Percentiles rank a stretch among this genome's conserved stretches.
phyloP scores from a whole-genome alignment of 2,329 filamentous ascomycete genomes.

The Aspergillus candidus region DNA sequence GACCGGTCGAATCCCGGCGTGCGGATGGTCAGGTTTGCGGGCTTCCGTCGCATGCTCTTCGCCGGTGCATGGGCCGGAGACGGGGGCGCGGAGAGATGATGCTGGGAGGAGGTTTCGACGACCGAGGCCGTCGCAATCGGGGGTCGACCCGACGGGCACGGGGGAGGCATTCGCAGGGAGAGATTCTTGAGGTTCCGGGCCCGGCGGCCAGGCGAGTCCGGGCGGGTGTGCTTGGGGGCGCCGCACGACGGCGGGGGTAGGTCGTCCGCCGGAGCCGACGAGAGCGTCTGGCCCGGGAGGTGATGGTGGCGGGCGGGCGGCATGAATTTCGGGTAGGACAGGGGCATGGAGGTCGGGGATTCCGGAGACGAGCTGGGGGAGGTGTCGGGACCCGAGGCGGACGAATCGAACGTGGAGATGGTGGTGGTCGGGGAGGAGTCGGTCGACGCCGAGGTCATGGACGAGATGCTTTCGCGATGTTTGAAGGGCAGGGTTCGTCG shows the following conservation, averaged over 20 bases:
- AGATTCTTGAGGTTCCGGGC: constrained; percentile 59
- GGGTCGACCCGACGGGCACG: constrained; percentile 38
- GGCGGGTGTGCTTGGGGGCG: constrained; percentile 33
- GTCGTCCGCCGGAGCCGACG: constrained; percentile 14
- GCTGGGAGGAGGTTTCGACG: constrained; percentile 33
- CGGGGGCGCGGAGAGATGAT: constrained; percentile 46
- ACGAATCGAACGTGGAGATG: constrained; percentile 85
- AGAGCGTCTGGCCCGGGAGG: constrained; percentile 21
- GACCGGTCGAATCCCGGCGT: constrained; percentile 48
- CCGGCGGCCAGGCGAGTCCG: constrained; percentile 32
- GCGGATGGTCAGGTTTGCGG: constrained; percentile 55
- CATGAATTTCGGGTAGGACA: constrained; percentile 39
- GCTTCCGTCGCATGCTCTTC: constrained; percentile 50
- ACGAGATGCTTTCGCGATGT: constrained; percentile 41
- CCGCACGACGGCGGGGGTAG: constrained; percentile 24
- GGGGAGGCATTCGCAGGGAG: constrained; percentile 54
- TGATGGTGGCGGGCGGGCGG: constrained; percentile 18
- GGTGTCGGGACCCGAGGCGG: constrained; percentile 79
- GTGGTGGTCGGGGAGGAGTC: constrained; percentile 95
- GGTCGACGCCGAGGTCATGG: constrained; percentile 65
- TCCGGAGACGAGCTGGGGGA: constrained; percentile 91
- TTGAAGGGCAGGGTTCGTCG: constrained; percentile 25
- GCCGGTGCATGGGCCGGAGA: constrained; percentile 54
- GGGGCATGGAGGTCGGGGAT: constrained; percentile 69
- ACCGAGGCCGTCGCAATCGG: constrained; percentile 46